Percentiles rank a stretch among this genome's conserved stretches.
These are phyloP conservation scores for Epicoccum nigrum DNA, from an alignment of 2,329 filamentous ascomycete species.

Conservation along the genomic window DNA sequence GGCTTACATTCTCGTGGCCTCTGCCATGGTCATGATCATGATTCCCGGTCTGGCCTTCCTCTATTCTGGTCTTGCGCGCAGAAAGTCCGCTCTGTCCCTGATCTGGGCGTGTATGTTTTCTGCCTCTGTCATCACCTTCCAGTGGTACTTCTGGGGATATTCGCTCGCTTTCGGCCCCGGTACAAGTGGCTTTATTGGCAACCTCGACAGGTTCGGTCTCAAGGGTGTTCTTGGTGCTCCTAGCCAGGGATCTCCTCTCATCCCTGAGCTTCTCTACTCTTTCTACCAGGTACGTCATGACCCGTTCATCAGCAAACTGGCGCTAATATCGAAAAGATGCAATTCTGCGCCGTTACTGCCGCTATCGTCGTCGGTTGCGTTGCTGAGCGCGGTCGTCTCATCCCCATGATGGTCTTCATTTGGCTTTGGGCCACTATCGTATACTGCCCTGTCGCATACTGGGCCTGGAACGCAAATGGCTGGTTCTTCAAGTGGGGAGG, in stretches of 20 bases:
- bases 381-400: slow-evolving; percentile 88
- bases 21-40: slow-evolving; percentile 96
- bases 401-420: slow-evolving; percentile 92
- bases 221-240: slow-evolving; percentile 81
- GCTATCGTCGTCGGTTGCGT: slow-evolving; percentile 91
- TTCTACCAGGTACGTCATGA: slow-evolving; percentile 79
- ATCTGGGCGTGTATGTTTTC: slow-evolving; percentile 98
- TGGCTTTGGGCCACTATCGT: slow-evolving; percentile 97
- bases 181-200: slow-evolving; percentile 89
- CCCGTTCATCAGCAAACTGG: fast-evolving
- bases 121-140: slow-evolving; percentile 88
- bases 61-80: slow-evolving; percentile 94
- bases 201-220: slow-evolving; percentile 87
- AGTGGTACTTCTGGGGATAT: slow-evolving; percentile 99
- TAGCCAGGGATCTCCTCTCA: slow-evolving; percentile 85
- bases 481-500: slow-evolving; percentile 93
- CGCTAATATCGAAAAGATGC: slow-evolving; percentile 67
- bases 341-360: slow-evolving; percentile 93
- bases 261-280: slow-evolving; percentile 88
- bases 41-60: slow-evolving; percentile 95
- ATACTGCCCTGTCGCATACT: slow-evolving; percentile 95
- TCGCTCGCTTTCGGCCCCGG: slow-evolving; percentile 88
- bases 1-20: slow-evolving; percentile 87
- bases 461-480: slow-evolving; percentile 94
- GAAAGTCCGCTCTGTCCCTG: slow-evolving; percentile 95